phyloP scores from a whole-genome alignment of 2,329 filamentous ascomycete genomes.

The Fusarium anthophilum region DNA sequence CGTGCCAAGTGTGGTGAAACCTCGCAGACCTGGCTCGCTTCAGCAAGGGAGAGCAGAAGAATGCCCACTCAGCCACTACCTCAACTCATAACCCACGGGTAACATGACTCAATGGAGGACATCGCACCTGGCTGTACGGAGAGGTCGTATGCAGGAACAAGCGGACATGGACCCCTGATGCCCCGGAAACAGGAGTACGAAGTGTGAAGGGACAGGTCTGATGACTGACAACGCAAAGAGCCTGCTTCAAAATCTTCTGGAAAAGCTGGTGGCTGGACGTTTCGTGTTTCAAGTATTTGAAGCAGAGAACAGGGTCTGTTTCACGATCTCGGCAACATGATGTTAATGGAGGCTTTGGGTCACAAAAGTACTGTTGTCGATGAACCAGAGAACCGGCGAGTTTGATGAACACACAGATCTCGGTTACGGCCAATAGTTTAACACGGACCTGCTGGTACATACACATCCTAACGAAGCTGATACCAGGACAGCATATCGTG shows the following conservation, averaged over 20 bases:
- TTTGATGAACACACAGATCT: slow-evolving; percentile 6
- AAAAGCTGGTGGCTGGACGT: slow-evolving; percentile 33
- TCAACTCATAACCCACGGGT: slow-evolving; percentile 4
- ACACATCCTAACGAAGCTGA: slow-evolving; percentile 13
- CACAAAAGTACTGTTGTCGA: not conserved
- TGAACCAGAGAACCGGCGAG: not conserved
- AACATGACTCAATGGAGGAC: slow-evolving; percentile 34
- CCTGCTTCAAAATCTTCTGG: slow-evolving; percentile 41
- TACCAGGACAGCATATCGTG: slow-evolving; percentile 10
- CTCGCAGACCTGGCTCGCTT: slow-evolving; percentile 26
- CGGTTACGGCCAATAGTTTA: slow-evolving; percentile 13
- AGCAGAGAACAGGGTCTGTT: slow-evolving; percentile 26
- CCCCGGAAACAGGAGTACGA: slow-evolving; percentile 31
- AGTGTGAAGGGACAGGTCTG: slow-evolving; percentile 16
- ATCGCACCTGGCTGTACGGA: slow-evolving; percentile 14
- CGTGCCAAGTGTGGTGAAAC: slow-evolving; percentile 30
- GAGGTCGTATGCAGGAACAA: slow-evolving; percentile 33
- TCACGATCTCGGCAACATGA: slow-evolving; percentile 34
- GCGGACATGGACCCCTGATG: slow-evolving; percentile 30
- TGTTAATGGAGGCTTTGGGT: slow-evolving; percentile 8
- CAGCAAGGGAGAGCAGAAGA: slow-evolving; percentile 1
- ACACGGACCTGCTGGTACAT: slow-evolving; percentile 7
- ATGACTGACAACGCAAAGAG: slow-evolving; percentile 13
- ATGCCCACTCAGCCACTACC: slow-evolving; percentile 1
- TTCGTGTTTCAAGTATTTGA: slow-evolving; percentile 40